A percentile compares a stretch with the other conserved stretches of the same genome.
These are phyloP conservation scores for Lophiostoma macrostomum DNA, from an alignment of 495 filamentous ascomycete species.

Conservation along the genomic window DNA sequence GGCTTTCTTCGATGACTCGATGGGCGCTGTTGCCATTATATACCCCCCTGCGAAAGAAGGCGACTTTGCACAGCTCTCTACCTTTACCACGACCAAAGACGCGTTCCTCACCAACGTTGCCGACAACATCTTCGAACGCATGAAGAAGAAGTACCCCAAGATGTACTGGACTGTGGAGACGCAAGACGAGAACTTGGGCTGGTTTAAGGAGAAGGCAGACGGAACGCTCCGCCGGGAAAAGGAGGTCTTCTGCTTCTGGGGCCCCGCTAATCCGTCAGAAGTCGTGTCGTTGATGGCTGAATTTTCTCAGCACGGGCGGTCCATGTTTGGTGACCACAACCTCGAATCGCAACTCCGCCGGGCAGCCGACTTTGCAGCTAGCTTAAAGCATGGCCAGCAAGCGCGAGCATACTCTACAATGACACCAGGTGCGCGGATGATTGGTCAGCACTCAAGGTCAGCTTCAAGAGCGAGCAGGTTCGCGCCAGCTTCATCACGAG, in stretches of 20 bases:
- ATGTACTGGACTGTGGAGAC: constrained; percentile 96
- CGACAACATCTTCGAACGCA: constrained; percentile 92
- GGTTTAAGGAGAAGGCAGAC: constrained; percentile 98
- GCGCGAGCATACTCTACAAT: constrained; percentile 33
- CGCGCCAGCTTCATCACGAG: constrained; percentile 34
- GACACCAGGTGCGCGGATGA: constrained; percentile 4
- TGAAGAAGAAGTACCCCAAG: constrained; percentile 89
- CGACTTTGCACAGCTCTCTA: constrained; percentile 73
- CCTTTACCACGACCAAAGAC: constrained; percentile 91
- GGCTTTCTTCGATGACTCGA: constrained; percentile 92
- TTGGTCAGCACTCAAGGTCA: constrained; percentile 20
- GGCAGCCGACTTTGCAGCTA: constrained; percentile 64
- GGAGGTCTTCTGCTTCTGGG: constrained; percentile 96
- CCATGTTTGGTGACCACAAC: constrained; percentile 90
- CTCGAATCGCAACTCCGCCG: constrained; percentile 78
- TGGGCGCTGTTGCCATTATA: constrained; percentile 94
- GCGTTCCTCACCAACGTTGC: constrained; percentile 95
- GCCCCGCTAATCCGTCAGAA: constrained; percentile 79
- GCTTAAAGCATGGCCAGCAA: constrained; percentile 50
- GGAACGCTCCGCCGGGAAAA: constrained; percentile 81
- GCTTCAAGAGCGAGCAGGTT: constrained; percentile 3
- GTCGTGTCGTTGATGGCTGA: constrained; percentile 83
- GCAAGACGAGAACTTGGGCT: constrained; percentile 94
- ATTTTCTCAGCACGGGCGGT: constrained; percentile 76
- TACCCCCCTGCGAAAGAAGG: constrained; percentile 61